A percentile compares a stretch with the other conserved stretches of the same genome.
These are phyloP conservation scores for Balansia obtecta DNA, from an alignment of 2,329 filamentous ascomycete genomes.

Conservation along the genomic window DNA sequence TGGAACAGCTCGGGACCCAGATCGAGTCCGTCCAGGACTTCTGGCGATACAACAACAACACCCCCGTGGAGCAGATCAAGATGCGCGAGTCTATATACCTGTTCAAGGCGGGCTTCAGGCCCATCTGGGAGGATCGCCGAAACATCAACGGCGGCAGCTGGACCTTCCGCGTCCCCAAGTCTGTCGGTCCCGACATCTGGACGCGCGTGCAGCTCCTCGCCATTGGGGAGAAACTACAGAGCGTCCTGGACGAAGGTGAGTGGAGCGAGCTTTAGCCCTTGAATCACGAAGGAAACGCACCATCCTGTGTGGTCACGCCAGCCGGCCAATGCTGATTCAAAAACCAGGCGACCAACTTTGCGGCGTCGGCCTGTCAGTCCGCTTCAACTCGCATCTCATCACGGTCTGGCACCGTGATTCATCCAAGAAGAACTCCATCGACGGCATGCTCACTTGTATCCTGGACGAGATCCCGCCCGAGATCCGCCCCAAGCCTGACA, in stretches of 20 bases:
- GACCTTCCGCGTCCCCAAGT: conserved; percentile 84
- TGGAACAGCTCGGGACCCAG: conserved; percentile 50
- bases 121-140: conserved; percentile 75
- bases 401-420: conserved; percentile 89
- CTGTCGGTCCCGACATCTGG: conserved; percentile 61
- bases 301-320: neutral
- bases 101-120: conserved; percentile 66
- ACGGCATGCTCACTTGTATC: conserved; percentile 60
- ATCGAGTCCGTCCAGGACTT: conserved; percentile 78
- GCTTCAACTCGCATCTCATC: conserved; percentile 81
- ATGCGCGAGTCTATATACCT: conserved; percentile 68
- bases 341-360: conserved; percentile 68
- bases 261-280: too few species aligned
- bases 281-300: too few species aligned
- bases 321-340: neutral
- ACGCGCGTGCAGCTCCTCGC: conserved; percentile 70
- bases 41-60: conserved; percentile 74
- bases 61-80: conserved; percentile 61
- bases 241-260: conserved; percentile 57
- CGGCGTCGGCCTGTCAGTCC: conserved; percentile 74
- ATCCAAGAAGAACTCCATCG: conserved; percentile 65
- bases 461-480: conserved; percentile 62
- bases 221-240: conserved; percentile 70
- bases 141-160: conserved; percentile 79
- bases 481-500: conserved; percentile 56